Conservation (phyloP, 306 rosid genomes). For the Hippophae tibetana region DNA sequence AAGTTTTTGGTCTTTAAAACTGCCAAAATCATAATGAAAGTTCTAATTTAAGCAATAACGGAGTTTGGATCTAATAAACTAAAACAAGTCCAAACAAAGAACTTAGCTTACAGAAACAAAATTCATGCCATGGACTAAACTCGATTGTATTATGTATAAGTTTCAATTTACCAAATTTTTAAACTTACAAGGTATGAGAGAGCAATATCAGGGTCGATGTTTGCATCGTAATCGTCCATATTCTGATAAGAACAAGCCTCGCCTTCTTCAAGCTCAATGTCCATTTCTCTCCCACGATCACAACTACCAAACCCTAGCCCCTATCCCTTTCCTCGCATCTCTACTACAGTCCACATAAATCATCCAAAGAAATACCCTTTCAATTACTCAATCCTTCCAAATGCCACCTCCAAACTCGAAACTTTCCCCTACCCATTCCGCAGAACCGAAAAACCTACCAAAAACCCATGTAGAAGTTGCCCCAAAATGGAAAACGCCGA, state of each 20-base stretch:
- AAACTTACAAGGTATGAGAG: constrained; percentile 81
- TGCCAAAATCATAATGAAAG: neutral
- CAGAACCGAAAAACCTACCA: constrained; percentile 16
- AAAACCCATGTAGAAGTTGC: constrained; percentile 3
- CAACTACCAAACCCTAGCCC: constrained; percentile 47
- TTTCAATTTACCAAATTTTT: neutral
- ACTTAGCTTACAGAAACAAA: neutral
- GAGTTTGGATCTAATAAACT: constrained; percentile 12
- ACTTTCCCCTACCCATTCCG: constrained; percentile 34
- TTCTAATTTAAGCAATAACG: neutral
- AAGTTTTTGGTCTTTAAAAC: neutral
- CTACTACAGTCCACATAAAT: constrained; percentile 51
- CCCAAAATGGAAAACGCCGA: constrained; percentile 17
- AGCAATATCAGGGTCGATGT: constrained; percentile 74
- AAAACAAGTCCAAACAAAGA: constrained; percentile 24
- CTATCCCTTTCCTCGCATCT: constrained; percentile 59
- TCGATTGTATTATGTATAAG: neutral
- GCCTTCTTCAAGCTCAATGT: constrained; percentile 95
- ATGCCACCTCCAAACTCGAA: constrained; percentile 29
- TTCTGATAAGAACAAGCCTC: constrained; percentile 76
- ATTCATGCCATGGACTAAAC: constrained; percentile 1
- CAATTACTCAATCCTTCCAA: constrained; percentile 40
- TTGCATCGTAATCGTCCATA: constrained; percentile 52
- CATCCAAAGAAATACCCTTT: constrained; percentile 31
- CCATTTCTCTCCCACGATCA: constrained; percentile 49